Evolutionary conservation across 2,329 filamentous ascomycete genomes (phyloP), one percentile per base, ranked within the genome.

Genomic region (Aquanectria penicillioides): DNA sequence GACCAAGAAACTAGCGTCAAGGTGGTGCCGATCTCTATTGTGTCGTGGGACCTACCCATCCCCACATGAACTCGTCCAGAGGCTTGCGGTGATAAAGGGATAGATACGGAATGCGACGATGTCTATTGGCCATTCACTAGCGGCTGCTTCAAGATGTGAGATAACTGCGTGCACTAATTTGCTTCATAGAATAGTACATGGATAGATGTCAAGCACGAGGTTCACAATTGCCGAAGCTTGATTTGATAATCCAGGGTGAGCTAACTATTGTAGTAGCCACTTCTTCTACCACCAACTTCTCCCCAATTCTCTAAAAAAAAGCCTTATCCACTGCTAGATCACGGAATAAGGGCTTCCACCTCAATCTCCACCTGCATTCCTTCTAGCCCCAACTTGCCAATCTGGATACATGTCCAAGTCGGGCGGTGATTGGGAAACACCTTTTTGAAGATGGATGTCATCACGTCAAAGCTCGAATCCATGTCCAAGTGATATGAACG

Each of bases 301-400:
- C 28, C 25, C 22, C 31, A n/a, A n/a, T n/a, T n/a, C n/a, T n/a
- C n/a, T n/a, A n/a, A n/a, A n/a, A n/a, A n/a, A n/a, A n/a, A 23
- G 12, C 4, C 18, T 15, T 3, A 23, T n/a, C n/a, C 12, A 9
- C 12, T 5, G 11, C 18, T 20, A 12, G 12, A 17, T 37, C 15
- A 20, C 18, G 43, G 41, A 36, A 49, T 29, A 13, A 37, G 11
- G 1, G 46, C 51, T 33, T 62, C 59, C 17, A 57, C 56, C 13
- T 62, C 56, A 31, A 62, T 57, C 29, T 59, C 56, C 12, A 59
- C 56, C 18, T 57, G 50, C 59, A 62, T 59, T 3, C 51, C 51
- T 12, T 62, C 56, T 8, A 50, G 33, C 22, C 51, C 56, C 2
- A 62, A 26, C 36, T 62, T 62, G 13, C 59, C 59, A 5, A 59